Evolutionary conservation across 805 yeast genomes (phyloP), one percentile per base, ranked within the genome.

Genomic region (Millerozyma acaciae): DNA sequence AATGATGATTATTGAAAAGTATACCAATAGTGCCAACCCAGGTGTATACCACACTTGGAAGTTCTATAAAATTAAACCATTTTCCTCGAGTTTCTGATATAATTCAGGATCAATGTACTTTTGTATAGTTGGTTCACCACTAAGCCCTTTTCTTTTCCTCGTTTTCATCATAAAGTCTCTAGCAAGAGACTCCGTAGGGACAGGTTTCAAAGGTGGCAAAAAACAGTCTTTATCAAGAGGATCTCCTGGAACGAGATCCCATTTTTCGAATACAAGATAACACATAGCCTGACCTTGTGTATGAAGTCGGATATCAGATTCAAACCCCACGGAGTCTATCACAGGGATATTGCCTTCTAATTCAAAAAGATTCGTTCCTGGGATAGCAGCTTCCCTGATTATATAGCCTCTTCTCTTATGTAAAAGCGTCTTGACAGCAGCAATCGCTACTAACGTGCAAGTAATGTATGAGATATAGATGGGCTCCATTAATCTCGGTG

Each of bases 101-200:
- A 84, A 57, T 2, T 74, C 81, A 2, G 60, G 57, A 33, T 82
- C 94, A 17, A 89, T 72, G 48, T 80, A 86, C 43, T 78, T 78
- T 30, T 71, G 68, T 30, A 89, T 50, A 2, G 70, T 68, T 14
- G 86, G 85, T 39, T 82, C 94, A 9, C 80, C 85, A 6, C 77
- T 70, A 21, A 90, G 59, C 0, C 97, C 97, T 53, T 88, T 90
- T 47, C 97, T 73, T 47, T 79, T 76, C 53, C 99, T 71, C 0
- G 96, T 87, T 55, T 94, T 93, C 60, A 86, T 61, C 19, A 87
- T 80, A 48, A 88, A 86, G 57, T 93, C 98, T 37, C 98, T 68
- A 1, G 96, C 90, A 37, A 89, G 60, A 2, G 84, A 78, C 7
- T 64, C 63, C 0, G 68, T 58, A 5, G 82, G 80, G 1, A 93